Evolutionary conservation across 73 alveolate genomes (phyloP), one percentile per base, ranked within the genome.

Genomic region (Urostyla sp.): DNA sequence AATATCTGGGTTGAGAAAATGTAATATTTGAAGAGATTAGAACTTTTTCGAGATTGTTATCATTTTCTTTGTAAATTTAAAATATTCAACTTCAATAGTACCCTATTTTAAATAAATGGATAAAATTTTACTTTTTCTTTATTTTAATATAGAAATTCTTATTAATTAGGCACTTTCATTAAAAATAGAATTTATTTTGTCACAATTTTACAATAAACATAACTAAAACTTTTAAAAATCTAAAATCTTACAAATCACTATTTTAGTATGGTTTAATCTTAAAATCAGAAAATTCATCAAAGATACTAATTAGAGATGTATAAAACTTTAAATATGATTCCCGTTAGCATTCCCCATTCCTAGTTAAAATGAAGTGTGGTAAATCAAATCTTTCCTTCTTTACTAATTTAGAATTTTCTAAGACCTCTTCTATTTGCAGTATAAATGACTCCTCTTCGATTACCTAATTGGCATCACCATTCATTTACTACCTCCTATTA

Each of bases 391-490:
- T 7, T 30, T 69, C 83, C 0, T 37, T 69, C 45, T 69, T 69
- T 6, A 69, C 34, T 1, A 69, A 36, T 31, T 69, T 69, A 27
- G 83, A 69, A 46, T 69, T 69, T 49, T 69, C 83, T 7, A 69
- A 37, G n/a, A 69, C 27, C 30, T 69, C 83, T 49, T 69, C 83
- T 6, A 69, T 69, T 23, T 69, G 30, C 1, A 69, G 32, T 21
- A 49, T 35, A 69, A 69, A 69, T 27, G 55, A 27, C 5, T 67
- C 83, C 34, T 69, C 69, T 46, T 69, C 69, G 56, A 48, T 69
- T n/a, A n/a, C n/a, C n/a, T n/a, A n/a, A n/a, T n/a, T n/a, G n/a
- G n/a, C n/a, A n/a, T n/a, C n/a, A n/a, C n/a, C n/a, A n/a, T n/a
- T n/a, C n/a, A n/a, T n/a, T n/a, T n/a, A n/a, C n/a, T n/a, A n/a